phyloP scores from a whole-genome alignment of 2,329 filamentous ascomycete species.

The Aspergillus phoenicis region DNA sequence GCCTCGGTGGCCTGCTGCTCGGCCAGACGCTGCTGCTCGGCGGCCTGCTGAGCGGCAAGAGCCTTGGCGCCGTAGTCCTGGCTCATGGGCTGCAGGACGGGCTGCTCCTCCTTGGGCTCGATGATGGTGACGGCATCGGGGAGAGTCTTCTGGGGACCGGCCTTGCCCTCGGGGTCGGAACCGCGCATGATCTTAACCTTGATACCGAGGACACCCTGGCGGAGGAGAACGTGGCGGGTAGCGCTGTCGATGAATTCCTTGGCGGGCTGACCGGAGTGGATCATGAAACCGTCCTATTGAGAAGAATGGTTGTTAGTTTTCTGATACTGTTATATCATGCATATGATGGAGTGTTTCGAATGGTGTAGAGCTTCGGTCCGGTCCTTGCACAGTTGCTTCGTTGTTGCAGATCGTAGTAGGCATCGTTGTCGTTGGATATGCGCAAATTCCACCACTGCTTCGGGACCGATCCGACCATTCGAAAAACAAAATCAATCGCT shows the following conservation, averaged over 20 bases:
- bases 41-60: slow-evolving; percentile 60
- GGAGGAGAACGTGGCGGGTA: slow-evolving; percentile 98
- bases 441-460: neutral
- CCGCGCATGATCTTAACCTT: slow-evolving; percentile 99
- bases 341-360: neutral
- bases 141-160: slow-evolving; percentile 93
- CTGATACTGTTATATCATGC: neutral
- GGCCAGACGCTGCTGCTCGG: slow-evolving; percentile 59
- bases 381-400: neutral
- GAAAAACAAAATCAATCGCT: neutral
- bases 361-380: neutral
- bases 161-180: slow-evolving; percentile 98
- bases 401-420: neutral
- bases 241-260: slow-evolving; percentile 99
- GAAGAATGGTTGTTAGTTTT: slow-evolving; percentile 16
- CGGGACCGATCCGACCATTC: neutral
- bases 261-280: slow-evolving; percentile 99
- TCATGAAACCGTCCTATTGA: slow-evolving; percentile 93
- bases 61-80: slow-evolving; percentile 99
- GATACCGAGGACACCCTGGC: slow-evolving; percentile 99
- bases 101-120: slow-evolving; percentile 99
- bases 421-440: neutral
- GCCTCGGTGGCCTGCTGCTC: slow-evolving; percentile 58
- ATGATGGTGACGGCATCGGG: slow-evolving; percentile 99
- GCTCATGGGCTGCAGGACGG: slow-evolving; percentile 90